A percentile compares a stretch with the other conserved stretches of the same genome.
Conservation (phyloP, 106 monocot species). For the Dendrobium huoshanense region DNA sequence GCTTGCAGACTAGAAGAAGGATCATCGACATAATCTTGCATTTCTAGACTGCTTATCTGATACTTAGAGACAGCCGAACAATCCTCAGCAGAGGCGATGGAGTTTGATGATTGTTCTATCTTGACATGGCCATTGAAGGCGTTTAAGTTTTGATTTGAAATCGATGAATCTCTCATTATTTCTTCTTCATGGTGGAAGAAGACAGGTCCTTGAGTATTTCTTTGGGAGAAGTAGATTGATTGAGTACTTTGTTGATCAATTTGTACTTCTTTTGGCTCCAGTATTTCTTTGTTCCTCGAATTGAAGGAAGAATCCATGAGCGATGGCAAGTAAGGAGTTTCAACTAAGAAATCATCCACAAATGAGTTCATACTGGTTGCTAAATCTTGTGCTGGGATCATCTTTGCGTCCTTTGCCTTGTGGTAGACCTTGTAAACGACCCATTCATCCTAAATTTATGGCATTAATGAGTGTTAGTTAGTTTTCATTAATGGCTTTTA, state of each 20-base stretch:
- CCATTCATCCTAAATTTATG: not conserved
- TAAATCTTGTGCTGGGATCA: not conserved
- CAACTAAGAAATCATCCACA: not conserved
- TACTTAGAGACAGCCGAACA: too few relatives aligned
- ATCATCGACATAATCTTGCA: not conserved
- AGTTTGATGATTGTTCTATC: too few relatives aligned
- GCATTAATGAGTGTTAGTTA: not conserved
- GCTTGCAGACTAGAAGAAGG: not conserved
- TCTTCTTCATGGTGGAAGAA: too few relatives aligned
- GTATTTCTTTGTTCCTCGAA: not conserved
- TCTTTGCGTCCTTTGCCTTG: not conserved
- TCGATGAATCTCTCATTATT: too few relatives aligned
- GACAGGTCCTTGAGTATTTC: too few relatives aligned
- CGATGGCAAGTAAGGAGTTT: not conserved
- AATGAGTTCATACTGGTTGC: not conserved
- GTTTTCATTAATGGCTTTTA: not conserved
- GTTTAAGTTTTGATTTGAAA: too few relatives aligned
- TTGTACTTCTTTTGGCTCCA: not conserved
- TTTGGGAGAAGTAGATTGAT: too few relatives aligned
- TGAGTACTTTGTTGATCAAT: not conserved
- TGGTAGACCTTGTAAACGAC: slow-evolving; percentile 1
- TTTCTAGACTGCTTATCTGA: too few relatives aligned
- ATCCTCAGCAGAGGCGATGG: too few relatives aligned
- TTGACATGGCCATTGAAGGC: too few relatives aligned
- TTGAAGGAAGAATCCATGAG: not conserved